Evolutionary conservation across 1,284 basidiomycete genomes (phyloP).

Genomic region (Ustilago xerochloae): DNA sequence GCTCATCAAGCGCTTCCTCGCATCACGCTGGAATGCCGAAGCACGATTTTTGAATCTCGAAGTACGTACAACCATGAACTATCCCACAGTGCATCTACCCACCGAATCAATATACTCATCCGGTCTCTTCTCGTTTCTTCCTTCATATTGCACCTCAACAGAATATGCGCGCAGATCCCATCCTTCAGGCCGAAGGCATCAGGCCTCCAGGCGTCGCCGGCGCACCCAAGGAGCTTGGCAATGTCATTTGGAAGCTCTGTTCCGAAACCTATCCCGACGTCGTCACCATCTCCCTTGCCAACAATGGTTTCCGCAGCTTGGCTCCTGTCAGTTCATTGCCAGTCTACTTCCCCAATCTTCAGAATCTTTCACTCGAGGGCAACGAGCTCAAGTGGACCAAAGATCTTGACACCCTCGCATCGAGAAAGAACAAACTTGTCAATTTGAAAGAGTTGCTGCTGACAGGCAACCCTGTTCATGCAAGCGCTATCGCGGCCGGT

Average conservation of each 20-base stretch:
- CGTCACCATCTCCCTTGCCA: slow-evolving; percentile 55
- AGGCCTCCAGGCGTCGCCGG: slow-evolving; percentile 76
- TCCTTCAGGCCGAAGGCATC: slow-evolving; percentile 77
- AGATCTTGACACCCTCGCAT: slow-evolving; percentile 55
- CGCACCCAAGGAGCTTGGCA: slow-evolving; percentile 75
- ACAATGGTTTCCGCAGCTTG: slow-evolving; percentile 54
- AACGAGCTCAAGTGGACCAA: slow-evolving; percentile 67
- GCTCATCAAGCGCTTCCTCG: slow-evolving; percentile 56
- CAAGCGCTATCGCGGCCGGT: slow-evolving; percentile 75
- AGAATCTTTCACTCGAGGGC: slow-evolving; percentile 80
- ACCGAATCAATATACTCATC: too few relatives aligned
- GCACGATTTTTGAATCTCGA: slow-evolving; percentile 80
- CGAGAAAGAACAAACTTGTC: slow-evolving; percentile 42
- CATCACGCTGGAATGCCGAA: slow-evolving; percentile 52
- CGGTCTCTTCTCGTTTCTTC: too few relatives aligned
- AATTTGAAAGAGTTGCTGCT: slow-evolving; percentile 76
- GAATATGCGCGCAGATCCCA: slow-evolving; percentile 78
- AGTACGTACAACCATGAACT: slow-evolving; percentile 24
- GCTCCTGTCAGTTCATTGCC: slow-evolving; percentile 51
- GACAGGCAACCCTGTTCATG: slow-evolving; percentile 81
- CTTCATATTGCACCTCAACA: slow-evolving; percentile 44
- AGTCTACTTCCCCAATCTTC: slow-evolving; percentile 71
- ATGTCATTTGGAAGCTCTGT: slow-evolving; percentile 86
- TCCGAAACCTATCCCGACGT: slow-evolving; percentile 79
- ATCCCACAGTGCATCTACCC: too few relatives aligned